These are phyloP conservation scores for Candida nonsorbophila DNA, from an alignment of 805 yeast genomes.

Conservation along the genomic window DNA sequence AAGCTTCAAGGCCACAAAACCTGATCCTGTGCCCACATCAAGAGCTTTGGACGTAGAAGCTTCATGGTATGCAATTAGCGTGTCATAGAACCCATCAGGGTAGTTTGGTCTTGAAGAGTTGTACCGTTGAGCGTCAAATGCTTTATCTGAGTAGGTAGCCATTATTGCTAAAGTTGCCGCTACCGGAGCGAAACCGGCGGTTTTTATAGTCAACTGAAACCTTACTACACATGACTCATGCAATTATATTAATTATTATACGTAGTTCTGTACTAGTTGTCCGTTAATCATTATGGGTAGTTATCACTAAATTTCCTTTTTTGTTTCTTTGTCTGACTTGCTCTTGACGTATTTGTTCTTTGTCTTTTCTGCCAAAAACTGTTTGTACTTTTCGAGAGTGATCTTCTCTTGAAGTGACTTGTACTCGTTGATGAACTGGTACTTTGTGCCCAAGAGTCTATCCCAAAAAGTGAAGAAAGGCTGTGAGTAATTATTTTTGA, in stretches of 20 bases:
- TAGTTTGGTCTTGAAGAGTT: conserved; percentile 37
- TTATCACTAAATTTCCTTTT: neutral
- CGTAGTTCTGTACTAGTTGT: neutral
- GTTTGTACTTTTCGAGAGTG: conserved; percentile 60
- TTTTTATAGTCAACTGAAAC: neutral
- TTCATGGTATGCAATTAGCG: conserved; percentile 12
- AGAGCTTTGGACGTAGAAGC: conserved; percentile 16
- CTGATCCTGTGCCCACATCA: conserved; percentile 51
- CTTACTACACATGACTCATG: conserved; percentile 4
- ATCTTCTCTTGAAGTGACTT: conserved; percentile 59
- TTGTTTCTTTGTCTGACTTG: conserved; percentile 1
- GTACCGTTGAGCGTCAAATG: conserved; percentile 27
- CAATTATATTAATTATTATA: too few species aligned
- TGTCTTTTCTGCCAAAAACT: conserved; percentile 43
- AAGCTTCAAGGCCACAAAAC: conserved; percentile 35
- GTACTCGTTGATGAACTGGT: conserved; percentile 56
- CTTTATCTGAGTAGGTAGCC: conserved; percentile 28
- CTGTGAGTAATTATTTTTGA: conserved; percentile 88
- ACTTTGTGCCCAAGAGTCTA: conserved; percentile 62
- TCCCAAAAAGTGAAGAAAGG: conserved; percentile 98
- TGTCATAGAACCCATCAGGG: conserved; percentile 29
- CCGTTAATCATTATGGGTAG: neutral
- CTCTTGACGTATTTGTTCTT: conserved; percentile 7
- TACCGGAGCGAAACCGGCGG: conserved; percentile 2
- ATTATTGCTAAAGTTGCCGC: conserved; percentile 10